phyloP scores from a whole-genome alignment of 2,329 filamentous ascomycete species.

The Fonsecaea pugnacius region DNA sequence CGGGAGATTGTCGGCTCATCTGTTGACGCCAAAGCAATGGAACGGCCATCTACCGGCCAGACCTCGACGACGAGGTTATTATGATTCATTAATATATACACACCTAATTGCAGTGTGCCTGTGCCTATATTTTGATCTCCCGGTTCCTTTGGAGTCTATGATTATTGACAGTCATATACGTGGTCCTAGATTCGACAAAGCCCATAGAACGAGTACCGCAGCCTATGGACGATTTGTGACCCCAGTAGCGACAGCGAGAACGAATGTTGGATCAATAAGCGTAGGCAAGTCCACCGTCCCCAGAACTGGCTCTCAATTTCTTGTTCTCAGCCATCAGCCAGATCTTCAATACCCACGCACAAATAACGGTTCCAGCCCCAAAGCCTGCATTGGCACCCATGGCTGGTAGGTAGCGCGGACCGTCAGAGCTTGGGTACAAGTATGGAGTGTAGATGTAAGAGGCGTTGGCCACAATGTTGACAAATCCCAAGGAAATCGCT shows the following conservation, averaged over 20 bases:
- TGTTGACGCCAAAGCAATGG: background rate
- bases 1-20: background rate
- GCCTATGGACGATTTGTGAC: background rate
- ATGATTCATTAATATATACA: background rate
- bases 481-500: constrained; percentile 48
- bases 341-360: constrained; percentile 9
- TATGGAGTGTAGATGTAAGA: constrained; percentile 72
- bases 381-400: constrained; percentile 16
- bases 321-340: constrained; percentile 13
- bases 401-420: constrained; percentile 42
- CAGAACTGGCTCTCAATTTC: constrained; percentile 11
- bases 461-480: constrained; percentile 67
- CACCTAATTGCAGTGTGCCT: background rate
- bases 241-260: background rate
- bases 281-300: constrained; percentile 24
- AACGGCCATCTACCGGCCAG: background rate
- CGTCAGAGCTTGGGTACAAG: constrained; percentile 60
- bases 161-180: background rate
- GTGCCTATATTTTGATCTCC: background rate
- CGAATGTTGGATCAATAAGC: constrained; percentile 32
- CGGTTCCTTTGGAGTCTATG: background rate
- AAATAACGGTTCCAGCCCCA: background rate
- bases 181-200: background rate
- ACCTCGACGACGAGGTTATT: background rate
- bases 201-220: background rate